Evolutionary conservation across 768 basidiomycete genomes (phyloP).

Genomic region (Phlebiopsis flavidoalba): DNA sequence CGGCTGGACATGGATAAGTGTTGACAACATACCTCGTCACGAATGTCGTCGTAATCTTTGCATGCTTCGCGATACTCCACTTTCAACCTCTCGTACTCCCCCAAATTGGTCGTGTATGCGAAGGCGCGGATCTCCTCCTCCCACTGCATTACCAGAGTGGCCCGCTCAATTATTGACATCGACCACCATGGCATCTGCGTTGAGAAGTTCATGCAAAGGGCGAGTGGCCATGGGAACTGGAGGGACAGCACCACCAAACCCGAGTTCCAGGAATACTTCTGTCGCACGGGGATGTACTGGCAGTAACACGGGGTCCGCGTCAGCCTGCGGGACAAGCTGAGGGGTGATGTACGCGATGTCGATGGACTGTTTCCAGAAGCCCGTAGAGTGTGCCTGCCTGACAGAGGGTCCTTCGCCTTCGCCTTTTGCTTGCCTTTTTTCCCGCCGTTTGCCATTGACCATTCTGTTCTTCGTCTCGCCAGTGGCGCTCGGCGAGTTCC

Average conservation of each 20-base stretch:
- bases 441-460: slow-evolving; percentile 33
- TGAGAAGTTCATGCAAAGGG: background rate
- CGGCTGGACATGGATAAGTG: background rate
- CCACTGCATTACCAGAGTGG: slow-evolving; percentile 14
- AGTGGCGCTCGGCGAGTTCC: slow-evolving; percentile 10
- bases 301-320: background rate
- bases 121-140: slow-evolving; percentile 13
- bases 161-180: slow-evolving; percentile 12
- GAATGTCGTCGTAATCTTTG: slow-evolving; percentile 17
- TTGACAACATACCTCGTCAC: slow-evolving; percentile 22
- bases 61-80: slow-evolving; percentile 19
- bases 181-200: slow-evolving; percentile 5
- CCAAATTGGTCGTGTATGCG: slow-evolving; percentile 11
- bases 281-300: background rate
- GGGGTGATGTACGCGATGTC: slow-evolving; percentile 20
- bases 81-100: slow-evolving; percentile 16
- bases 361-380: slow-evolving; percentile 19
- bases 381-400: slow-evolving; percentile 9
- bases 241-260: slow-evolving; percentile 7
- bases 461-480: slow-evolving; percentile 12
- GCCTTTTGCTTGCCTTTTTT: background rate
- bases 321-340: background rate
- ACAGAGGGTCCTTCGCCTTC: background rate
- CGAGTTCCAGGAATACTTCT: slow-evolving; percentile 14
- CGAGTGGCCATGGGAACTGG: slow-evolving; percentile 1